Conservation (phyloP, 2,329 filamentous ascomycete species). For the Penicillium sp. region DNA sequence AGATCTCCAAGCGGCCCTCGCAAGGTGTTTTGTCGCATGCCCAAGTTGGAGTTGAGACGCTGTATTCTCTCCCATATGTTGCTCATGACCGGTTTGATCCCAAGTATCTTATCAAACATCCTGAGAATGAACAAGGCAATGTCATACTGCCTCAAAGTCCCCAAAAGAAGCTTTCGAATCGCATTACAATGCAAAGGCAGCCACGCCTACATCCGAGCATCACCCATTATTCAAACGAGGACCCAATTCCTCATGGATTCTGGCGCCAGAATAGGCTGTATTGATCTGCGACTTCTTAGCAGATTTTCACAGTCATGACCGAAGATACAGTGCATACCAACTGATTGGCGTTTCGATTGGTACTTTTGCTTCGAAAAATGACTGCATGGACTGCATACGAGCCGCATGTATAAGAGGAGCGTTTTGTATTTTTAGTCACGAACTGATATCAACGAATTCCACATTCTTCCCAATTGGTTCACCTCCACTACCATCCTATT, state of each 20-base stretch:
- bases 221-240: background rate
- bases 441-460: too few relatives aligned
- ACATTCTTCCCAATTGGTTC: too few relatives aligned
- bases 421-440: background rate
- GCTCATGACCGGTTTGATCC: background rate
- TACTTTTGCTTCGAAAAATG: background rate
- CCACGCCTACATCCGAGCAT: background rate
- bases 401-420: background rate
- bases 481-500: too few relatives aligned
- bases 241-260: slow-evolving; percentile 9
- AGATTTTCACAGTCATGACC: background rate
- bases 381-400: background rate
- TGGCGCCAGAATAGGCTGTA: slow-evolving; percentile 30
- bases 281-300: slow-evolving; percentile 5
- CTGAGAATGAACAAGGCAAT: background rate
- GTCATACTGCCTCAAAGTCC: background rate
- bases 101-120: background rate
- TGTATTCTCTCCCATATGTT: background rate
- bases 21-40: background rate
- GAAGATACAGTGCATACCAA: background rate
- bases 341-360: background rate
- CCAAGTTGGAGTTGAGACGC: background rate
- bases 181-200: background rate
- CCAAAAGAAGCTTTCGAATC: background rate
- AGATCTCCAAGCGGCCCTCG: background rate